Percentiles rank a stretch among this genome's conserved stretches.
Evolutionary conservation across 495 filamentous ascomycete species (phyloP).

Genomic region (Barbatosphaeria neglecta): DNA sequence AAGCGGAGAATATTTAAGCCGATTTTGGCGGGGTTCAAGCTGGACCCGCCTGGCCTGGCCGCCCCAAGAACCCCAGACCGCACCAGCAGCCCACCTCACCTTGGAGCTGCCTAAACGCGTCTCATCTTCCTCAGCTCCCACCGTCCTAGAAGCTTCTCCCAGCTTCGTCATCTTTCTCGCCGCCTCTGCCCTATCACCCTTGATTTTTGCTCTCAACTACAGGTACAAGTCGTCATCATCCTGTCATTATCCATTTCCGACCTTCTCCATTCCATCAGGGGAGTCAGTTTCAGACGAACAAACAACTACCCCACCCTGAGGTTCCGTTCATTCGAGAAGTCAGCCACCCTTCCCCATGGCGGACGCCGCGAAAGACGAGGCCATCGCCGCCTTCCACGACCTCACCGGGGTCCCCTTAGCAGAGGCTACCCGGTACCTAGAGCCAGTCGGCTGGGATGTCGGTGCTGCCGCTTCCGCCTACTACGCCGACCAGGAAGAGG

Average conservation of each 20-base stretch:
- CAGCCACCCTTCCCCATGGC: conserved; percentile 21
- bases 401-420: conserved; percentile 50
- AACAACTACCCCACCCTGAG: conserved; percentile 1
- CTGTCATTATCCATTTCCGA: neutral
- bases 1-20: neutral
- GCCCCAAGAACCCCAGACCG: neutral
- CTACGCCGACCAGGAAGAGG: conserved; percentile 58
- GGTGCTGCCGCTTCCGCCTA: conserved; percentile 55
- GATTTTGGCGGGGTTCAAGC: neutral
- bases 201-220: too few relatives aligned
- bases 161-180: neutral
- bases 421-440: conserved; percentile 63
- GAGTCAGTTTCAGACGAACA: too few relatives aligned
- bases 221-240: too few relatives aligned
- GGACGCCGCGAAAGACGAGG: conserved; percentile 45
- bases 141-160: neutral
- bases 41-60: neutral
- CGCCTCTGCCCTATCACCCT: conserved; percentile 2
- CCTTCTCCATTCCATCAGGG: neutral
- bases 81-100: neutral
- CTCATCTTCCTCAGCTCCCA: neutral
- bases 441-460: conserved; percentile 57
- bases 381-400: conserved; percentile 61
- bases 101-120: neutral
- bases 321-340: neutral